A percentile compares a stretch with the other conserved stretches of the same genome.
phyloP scores from a whole-genome alignment of 1,284 basidiomycete species.

The Irpex sp. region DNA sequence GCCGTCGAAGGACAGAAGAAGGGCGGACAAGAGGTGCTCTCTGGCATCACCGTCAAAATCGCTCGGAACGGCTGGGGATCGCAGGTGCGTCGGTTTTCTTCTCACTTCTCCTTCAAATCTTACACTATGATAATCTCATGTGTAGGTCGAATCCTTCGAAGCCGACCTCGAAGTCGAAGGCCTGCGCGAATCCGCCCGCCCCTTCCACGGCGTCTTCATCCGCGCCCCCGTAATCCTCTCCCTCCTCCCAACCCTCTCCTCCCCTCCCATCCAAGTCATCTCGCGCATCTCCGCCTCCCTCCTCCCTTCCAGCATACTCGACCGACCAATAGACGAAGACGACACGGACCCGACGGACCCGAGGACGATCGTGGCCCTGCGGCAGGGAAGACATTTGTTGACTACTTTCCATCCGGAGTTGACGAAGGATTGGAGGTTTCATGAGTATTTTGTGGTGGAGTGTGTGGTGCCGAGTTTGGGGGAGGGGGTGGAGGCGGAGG shows the following conservation, averaged over 20 bases:
- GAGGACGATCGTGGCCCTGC: conserved; percentile 79
- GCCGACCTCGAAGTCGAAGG: conserved; percentile 66
- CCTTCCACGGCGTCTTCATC: conserved; percentile 92
- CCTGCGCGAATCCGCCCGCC: conserved; percentile 54
- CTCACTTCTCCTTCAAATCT: conserved; percentile 2
- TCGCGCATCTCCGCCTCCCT: conserved; percentile 67
- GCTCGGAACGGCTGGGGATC: conserved; percentile 90
- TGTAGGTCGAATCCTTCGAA: conserved; percentile 87
- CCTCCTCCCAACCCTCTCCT: conserved; percentile 39
- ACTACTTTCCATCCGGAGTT: conserved; percentile 97
- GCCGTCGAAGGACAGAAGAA: conserved; percentile 77
- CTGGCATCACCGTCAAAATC: conserved; percentile 79
- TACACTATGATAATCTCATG: conserved; percentile 4
- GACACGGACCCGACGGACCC: conserved; percentile 44
- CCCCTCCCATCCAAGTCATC: conserved; percentile 61
- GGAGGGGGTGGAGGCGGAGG: not conserved
- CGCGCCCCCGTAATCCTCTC: conserved; percentile 78
- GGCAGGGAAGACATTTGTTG: conserved; percentile 81
- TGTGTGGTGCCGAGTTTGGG: conserved; percentile 50
- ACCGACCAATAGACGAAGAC: conserved; percentile 26
- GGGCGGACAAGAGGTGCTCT: conserved; percentile 85
- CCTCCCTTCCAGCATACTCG: conserved; percentile 43
- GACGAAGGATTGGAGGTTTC: conserved; percentile 84
- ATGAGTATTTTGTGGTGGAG: conserved; percentile 79
- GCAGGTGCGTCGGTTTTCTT: conserved; percentile 43